Base-by-base conservation (phyloP, 805 yeast genomes). In the Teunomyces stri region DNA sequence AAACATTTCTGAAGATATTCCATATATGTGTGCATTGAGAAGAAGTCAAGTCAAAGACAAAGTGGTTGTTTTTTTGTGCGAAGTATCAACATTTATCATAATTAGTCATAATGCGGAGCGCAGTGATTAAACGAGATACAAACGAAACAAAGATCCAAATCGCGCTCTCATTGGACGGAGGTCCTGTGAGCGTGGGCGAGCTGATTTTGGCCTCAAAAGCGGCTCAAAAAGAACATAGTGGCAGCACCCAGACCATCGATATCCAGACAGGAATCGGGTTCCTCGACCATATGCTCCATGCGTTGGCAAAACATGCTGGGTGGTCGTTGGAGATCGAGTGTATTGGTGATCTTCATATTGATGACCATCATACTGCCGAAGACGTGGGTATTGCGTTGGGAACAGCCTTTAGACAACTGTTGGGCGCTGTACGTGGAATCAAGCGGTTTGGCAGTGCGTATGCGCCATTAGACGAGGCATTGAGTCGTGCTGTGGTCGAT, bases 401-500 rank as follows among this genome's bases (percentile, higher is more conserved):
- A 6, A 74, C 75, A 58, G 94, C 97, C 6, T 90, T 94, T 73
- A 87, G 89, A 60, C 70, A 85, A 57, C 98, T 98, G 1, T 68
- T 94, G 51, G 98, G 97, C 18, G 87, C 83, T 27, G 86, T 92
- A 16, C 80, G 81, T 56, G 99, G 99, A 46, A 90, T 92, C 48
- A 88, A 89, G 66, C 79, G 99, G 57, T 94, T 92, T 61, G 99
- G 99, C 12, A 61, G 79, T 37, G 99, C 92, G 1, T 92, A 83
- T 72, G 98, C 97, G 6, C 99, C 99, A 1, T 75, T 94, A 48
- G 99, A 94, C 65, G 99, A 94, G 70, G 97, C 99, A 0, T 76
- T 94, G 49, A 84, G 95, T 51, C 76, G 99, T 45, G 96, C 97
- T 0, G 99, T 94, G n/a, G 89, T 94, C 7, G 99, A 94, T 61